Evolutionary conservation across 2,329 filamentous ascomycete genomes (phyloP).

Genomic region (Monilinia laxa): DNA sequence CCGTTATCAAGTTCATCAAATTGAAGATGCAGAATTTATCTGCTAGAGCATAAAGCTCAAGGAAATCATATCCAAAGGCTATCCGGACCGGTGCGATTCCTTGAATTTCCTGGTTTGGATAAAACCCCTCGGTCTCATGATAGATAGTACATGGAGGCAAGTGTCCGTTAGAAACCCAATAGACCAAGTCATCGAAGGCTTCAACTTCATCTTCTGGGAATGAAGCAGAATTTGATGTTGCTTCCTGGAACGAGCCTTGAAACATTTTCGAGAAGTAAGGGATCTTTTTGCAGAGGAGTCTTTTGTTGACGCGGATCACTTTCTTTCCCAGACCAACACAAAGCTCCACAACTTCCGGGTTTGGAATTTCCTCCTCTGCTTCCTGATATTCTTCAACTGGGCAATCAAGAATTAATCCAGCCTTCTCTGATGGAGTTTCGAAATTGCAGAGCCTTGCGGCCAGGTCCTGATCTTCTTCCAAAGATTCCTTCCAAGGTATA

Average conservation of each 20-base stretch:
- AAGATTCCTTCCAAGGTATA: background rate
- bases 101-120: too few species aligned
- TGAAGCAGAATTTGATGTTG: background rate
- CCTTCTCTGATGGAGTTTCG: background rate
- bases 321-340: background rate
- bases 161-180: background rate
- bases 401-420: background rate
- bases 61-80: background rate
- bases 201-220: background rate
- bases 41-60: background rate
- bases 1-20: constrained; percentile 3
- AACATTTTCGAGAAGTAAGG: background rate
- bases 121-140: background rate
- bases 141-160: background rate
- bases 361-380: background rate
- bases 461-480: background rate
- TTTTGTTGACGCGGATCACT: background rate
- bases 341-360: background rate
- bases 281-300: background rate
- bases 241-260: background rate
- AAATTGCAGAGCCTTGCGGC: background rate
- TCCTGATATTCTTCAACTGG: background rate
- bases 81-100: background rate
- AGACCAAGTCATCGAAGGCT: background rate
- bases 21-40: background rate